Evolutionary conservation across 257 asterid genomes (phyloP), one percentile per base, ranked within the genome.

Genomic region (Solanum arcanum): DNA sequence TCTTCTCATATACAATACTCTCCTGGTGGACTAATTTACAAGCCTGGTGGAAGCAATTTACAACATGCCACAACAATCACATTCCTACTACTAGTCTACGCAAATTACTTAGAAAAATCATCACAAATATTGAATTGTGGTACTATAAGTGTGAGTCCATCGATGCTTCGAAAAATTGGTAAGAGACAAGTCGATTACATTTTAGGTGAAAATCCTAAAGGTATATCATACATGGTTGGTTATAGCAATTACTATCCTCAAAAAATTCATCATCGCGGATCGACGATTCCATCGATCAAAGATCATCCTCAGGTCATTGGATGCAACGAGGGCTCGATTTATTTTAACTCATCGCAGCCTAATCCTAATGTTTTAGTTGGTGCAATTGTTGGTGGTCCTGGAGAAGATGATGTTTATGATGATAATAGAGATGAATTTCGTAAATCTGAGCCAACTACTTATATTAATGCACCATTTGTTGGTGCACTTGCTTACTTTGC

Each of bases 221-320:
- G 98, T 86, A 94, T 94, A 94, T 97, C 99, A 3, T 97, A 97
- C 85, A 94, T 97, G 99, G 98, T 97, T 11, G 99, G 99, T 18
- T 97, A 96, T n/a, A 93, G 99, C 86, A 82, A 87, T 21, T 85
- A 88, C 46, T 94, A 90, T 52, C 99, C 99, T 59, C 94, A 91
- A 62, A 87, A 91, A 85, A 92, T 97, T 10, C 99, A 97, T 86
- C 99, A 97, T 69, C 96, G 99, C 6, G 99, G 98, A 15, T 97
- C 99, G 0, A 93, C 98, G 0, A 46, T 96, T 4, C 99, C 99
- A 68, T 94, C 97, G 0, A 73, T 84, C 21, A 94, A 92, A 60
- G 97, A 93, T 52, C 98, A 95, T 87, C 97, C 99, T 1, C 91
- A 88, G 59, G 35, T 23, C 56, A 90, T 96, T n/a, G 90, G 87